Conservation (phyloP, 2,329 filamentous ascomycete species). For the Talaromyces amestolkiae region DNA sequence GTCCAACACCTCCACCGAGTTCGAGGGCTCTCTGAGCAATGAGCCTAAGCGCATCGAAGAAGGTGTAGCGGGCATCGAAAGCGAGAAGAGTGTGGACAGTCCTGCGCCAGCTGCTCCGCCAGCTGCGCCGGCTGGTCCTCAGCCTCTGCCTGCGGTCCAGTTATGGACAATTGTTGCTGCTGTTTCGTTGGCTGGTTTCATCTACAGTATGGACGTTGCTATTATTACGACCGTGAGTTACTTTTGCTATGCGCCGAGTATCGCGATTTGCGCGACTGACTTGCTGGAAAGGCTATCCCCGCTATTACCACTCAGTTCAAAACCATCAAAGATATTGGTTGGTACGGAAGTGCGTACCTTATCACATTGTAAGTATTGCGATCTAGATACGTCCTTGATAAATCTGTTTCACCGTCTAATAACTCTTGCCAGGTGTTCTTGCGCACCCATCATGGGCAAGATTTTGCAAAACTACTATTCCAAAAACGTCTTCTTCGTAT, state of each 20-base stretch:
- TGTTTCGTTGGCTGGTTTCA: slow-evolving; percentile 13
- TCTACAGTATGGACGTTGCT: slow-evolving; percentile 15
- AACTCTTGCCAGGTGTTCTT: slow-evolving; percentile 6
- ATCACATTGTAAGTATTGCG: slow-evolving; percentile 9
- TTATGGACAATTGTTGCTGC: slow-evolving; percentile 17
- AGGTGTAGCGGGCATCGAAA: not conserved
- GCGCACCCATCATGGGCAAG: slow-evolving; percentile 16
- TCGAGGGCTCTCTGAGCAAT: slow-evolving; percentile 7
- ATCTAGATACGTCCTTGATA: not conserved
- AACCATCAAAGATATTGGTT: slow-evolving; percentile 17
- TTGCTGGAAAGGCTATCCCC: slow-evolving; percentile 9
- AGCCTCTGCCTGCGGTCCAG: slow-evolving; percentile 13
- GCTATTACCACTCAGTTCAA: slow-evolving; percentile 15
- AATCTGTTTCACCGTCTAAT: not conserved
- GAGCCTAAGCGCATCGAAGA: slow-evolving; percentile 9
- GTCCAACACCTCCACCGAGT: slow-evolving; percentile 3
- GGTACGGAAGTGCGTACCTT: slow-evolving; percentile 17
- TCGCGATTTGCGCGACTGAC: not conserved
- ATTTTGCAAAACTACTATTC: slow-evolving; percentile 13
- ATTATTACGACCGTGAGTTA: slow-evolving; percentile 15
- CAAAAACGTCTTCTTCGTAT: slow-evolving; percentile 6
- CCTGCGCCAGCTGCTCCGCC: not conserved
- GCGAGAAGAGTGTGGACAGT: slow-evolving; percentile 3
- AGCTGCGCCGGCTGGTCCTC: not conserved
- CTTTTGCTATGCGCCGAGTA: not conserved